Evolutionary conservation across 257 asterid genomes (phyloP).

Genomic region (Capsicum pubescens): DNA sequence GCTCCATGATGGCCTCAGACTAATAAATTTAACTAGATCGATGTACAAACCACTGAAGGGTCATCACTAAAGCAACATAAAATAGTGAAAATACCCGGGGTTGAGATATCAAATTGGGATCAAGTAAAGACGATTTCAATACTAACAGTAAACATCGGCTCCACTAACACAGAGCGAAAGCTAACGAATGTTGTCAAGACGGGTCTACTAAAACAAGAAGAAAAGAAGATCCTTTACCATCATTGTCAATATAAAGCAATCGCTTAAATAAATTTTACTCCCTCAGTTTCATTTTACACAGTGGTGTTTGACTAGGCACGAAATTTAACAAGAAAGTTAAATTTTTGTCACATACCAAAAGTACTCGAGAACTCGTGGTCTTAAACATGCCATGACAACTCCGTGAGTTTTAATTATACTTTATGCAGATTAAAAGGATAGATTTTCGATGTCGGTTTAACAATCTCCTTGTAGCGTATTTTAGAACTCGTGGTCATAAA

Average conservation of each 20-base stretch:
- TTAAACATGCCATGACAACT: constrained; percentile 4
- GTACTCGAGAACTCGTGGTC: neutral
- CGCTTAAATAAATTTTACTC: neutral
- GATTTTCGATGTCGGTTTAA: too few species aligned
- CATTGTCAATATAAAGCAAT: neutral
- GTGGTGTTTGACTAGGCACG: too few species aligned
- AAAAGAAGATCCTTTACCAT: neutral
- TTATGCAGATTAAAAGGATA: too few species aligned
- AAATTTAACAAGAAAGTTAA: neutral
- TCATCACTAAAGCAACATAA: constrained; percentile 21
- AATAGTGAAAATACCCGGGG: neutral
- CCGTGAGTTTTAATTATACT: too few species aligned
- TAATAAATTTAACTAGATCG: neutral
- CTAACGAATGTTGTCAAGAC: constrained; percentile 13
- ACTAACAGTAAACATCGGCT: constrained; percentile 5
- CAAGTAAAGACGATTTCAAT: neutral
- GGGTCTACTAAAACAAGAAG: neutral
- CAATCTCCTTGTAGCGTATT: too few species aligned
- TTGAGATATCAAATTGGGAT: constrained; percentile 14
- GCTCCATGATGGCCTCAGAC: neutral
- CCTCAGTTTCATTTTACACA: neutral
- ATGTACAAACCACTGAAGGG: neutral
- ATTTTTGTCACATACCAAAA: neutral
- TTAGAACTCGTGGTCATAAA: too few species aligned
- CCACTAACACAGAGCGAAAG: neutral